phyloP scores from a whole-genome alignment of 495 filamentous ascomycete species.

The Lophium mytilinum region DNA sequence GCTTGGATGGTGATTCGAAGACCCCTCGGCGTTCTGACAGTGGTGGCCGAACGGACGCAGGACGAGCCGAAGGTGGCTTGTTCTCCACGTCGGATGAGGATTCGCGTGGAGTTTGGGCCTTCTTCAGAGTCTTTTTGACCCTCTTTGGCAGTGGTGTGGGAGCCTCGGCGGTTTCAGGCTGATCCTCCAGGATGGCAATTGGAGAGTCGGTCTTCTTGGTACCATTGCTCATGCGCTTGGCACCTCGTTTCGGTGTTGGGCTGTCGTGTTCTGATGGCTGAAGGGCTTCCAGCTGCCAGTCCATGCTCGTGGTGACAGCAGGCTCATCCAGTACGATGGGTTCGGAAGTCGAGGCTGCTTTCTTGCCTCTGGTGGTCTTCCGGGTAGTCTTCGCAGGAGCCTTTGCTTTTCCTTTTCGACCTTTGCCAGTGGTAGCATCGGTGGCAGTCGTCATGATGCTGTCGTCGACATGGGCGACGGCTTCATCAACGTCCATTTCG shows the following conservation, averaged over 20 bases:
- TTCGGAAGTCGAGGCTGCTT: no score
- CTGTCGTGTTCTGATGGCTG: background rate
- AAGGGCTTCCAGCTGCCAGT: background rate
- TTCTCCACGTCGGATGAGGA: slow-evolving; percentile 22
- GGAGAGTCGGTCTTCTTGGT: slow-evolving; percentile 9
- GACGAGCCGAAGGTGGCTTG: slow-evolving; percentile 45
- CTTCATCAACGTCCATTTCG: background rate
- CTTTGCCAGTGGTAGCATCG: no score
- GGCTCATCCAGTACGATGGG: no score
- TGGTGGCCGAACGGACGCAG: slow-evolving; percentile 32
- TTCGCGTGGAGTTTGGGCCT: slow-evolving; percentile 12
- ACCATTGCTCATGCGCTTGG: slow-evolving; percentile 24
- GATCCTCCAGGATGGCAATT: slow-evolving; percentile 5
- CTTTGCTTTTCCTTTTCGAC: no score
- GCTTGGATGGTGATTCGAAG: slow-evolving; percentile 19
- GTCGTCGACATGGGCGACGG: no score
- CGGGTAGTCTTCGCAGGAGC: no score
- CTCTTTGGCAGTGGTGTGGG: slow-evolving; percentile 13
- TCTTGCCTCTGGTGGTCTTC: no score
- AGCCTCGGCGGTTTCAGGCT: slow-evolving; percentile 4
- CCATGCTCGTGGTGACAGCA: background rate
- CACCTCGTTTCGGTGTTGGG: slow-evolving; percentile 9
- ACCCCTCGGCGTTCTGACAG: slow-evolving; percentile 7
- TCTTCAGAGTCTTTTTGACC: slow-evolving; percentile 15
- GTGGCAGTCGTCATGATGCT: no score